These are phyloP conservation scores for Bryum argenteum DNA, from an alignment of 225 moss, liverwort and hornwort genomes.

Conservation along the genomic window DNA sequence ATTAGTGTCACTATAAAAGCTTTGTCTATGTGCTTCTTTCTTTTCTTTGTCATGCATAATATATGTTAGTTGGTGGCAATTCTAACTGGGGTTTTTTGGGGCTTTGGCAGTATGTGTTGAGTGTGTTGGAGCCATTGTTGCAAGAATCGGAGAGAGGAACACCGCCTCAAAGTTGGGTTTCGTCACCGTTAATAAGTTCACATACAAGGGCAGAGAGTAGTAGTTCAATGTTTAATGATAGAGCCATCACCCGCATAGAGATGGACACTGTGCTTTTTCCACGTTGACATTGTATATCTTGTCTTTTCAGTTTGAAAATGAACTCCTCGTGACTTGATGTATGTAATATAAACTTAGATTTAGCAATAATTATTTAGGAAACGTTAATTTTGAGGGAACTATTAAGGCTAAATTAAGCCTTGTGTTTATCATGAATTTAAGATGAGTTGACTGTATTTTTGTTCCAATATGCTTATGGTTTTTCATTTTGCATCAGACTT, in stretches of 20 bases:
- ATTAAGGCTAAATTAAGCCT: too few species aligned
- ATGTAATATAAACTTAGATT: too few species aligned
- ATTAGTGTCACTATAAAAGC: too few species aligned
- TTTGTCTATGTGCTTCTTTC: not conserved
- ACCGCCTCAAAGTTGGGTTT: not conserved
- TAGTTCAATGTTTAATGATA: conserved; percentile 6
- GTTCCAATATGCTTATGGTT: too few species aligned
- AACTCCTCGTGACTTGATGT: too few species aligned
- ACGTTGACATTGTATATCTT: conserved; percentile 10
- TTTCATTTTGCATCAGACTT: too few species aligned
- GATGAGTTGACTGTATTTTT: too few species aligned
- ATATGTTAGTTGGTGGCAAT: not conserved
- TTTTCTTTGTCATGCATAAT: not conserved
- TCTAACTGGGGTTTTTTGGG: not conserved
- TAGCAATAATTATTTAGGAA: too few species aligned
- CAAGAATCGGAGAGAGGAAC: conserved; percentile 28
- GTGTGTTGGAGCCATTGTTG: conserved; percentile 42
- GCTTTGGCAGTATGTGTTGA: conserved; percentile 36
- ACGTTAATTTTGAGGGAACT: too few species aligned
- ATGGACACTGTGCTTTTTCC: conserved; percentile 39
- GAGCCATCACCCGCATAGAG: conserved; percentile 32
- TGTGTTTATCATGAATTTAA: too few species aligned
- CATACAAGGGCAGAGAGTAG: conserved; percentile 10
- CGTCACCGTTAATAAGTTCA: not conserved
- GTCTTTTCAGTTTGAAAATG: too few species aligned